These are phyloP conservation scores for Austropuccinia psidii DNA, from an alignment of 1,284 basidiomycete species.

Conservation along the genomic window DNA sequence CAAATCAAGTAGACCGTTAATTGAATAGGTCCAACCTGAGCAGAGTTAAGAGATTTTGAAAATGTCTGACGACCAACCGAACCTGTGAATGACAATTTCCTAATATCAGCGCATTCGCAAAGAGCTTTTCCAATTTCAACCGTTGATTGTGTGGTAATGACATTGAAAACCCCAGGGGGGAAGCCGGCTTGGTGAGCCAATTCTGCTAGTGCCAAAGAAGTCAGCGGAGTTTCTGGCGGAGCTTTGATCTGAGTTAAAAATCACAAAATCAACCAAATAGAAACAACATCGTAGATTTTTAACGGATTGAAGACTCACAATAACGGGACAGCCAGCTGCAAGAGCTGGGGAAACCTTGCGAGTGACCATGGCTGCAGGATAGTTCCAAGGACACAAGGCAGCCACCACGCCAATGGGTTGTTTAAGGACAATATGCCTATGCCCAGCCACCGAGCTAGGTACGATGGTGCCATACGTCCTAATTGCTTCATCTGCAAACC, in stretches of 20 bases:
- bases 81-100: slow-evolving; percentile 88
- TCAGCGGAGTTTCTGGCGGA: slow-evolving; percentile 90
- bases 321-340: slow-evolving; percentile 85
- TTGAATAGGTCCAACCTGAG: not conserved
- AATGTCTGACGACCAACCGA: slow-evolving; percentile 4
- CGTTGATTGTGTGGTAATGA: slow-evolving; percentile 77
- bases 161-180: slow-evolving; percentile 89
- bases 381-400: slow-evolving; percentile 56
- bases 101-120: slow-evolving; percentile 54
- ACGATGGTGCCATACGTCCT: slow-evolving; percentile 62
- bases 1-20: slow-evolving; percentile 10
- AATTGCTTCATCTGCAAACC: slow-evolving; percentile 52
- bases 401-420: slow-evolving; percentile 68
- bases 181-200: slow-evolving; percentile 78
- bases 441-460: slow-evolving; percentile 63
- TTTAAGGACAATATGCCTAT: slow-evolving; percentile 84
- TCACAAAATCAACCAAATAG: not conserved
- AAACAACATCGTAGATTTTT: not conserved
- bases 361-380: slow-evolving; percentile 88
- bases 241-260: slow-evolving; percentile 62
- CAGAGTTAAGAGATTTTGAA: not conserved
- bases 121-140: slow-evolving; percentile 64
- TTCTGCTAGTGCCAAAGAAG: slow-evolving; percentile 77
- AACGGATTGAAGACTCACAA: slow-evolving; percentile 47
- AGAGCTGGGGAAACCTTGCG: slow-evolving; percentile 81